Base-by-base conservation (phyloP, 805 yeast species). In the Starmerella powellii region DNA sequence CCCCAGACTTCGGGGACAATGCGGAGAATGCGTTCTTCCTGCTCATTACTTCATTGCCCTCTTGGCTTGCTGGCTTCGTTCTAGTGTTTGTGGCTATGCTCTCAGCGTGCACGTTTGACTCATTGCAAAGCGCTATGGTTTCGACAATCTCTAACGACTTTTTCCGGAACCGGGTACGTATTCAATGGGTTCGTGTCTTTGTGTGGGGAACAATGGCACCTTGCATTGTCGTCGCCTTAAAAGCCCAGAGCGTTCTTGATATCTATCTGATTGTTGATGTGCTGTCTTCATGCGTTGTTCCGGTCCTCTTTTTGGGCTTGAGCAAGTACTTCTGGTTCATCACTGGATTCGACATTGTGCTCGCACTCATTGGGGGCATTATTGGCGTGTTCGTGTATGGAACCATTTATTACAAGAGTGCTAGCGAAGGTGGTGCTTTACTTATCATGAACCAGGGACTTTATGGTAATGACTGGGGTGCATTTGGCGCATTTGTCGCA, bases 401-500 rank as follows among this genome's bases (percentile, higher is more conserved):
- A 31, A 68, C 85, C 2, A 68, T 84, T 40, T 87, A 85, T 64
- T 86, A 79, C 57, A 40, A 48, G 16, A 32, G 31, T 12, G 88
- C 94, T 8, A 60, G 63, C 40, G 82, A 77, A 46, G 96, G 95
- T 53, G 95, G 80, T 15, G 70, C 70, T 47, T 67, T 87, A 39
- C 63, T 87, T 40, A 64, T 87, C 45, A 68, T 87, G 40, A 53
- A 56, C 37, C 47, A 59, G 18, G 95, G 96, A 34, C 64, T 87
- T 21, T 87, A 87, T 56, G 65, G 72, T 5, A 72, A 70, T 38
- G 95, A 87, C 57, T 87, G 95, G 95, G 83, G 93, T 54, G 78
- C 94, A 0, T 87, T 87, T 64, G 96, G 94, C 19, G 95, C 95
- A 2, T 87, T 87, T 62, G 88, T 82, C 6, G 81, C 79, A 48